Evolutionary conservation across 208 protist species (phyloP), one percentile per base, ranked within the genome.

Genomic region (Eutreptiella sp.): DNA sequence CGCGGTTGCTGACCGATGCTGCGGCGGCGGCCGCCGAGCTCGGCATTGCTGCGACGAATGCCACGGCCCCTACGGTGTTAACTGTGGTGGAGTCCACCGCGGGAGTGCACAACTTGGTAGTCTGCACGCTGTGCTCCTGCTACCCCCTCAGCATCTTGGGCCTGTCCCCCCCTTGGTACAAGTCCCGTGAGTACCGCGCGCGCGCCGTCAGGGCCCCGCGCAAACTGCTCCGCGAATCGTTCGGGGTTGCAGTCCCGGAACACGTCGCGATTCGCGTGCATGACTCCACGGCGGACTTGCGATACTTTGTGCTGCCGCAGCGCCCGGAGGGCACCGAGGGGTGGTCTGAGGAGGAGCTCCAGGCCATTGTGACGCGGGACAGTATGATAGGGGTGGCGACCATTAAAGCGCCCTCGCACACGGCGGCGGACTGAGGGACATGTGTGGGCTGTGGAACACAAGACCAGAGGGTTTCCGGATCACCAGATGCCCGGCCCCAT

Each of bases 111-210:
- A 68, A 73, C 28, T 53, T 77, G 4, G 47, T 77, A 3, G 70
- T 76, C 32, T 76, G 70, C 58, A 76, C 70, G 5, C 53, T 76
- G 19, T 77, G 72, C 53, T 70, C 59, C 11, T 77, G 72, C 50
- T 77, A 74, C 36, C 72, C 72, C 16, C 21, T 47, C 24, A n/a
- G 38, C 9, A 1, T 77, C 3, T 36, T 77, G 1, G 72, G 72
- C 4, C 46, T 46, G 7, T 52, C 62, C 46, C 72, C 72, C 9
- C 3, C 48, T 4, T 77, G 68, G 68, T 77, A 77, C 57, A 77
- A 74, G 65, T 35, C 23, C 14, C 47, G 58, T 9, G n/a, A 38
- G 3, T 77, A 72, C 46, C 58, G 72, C 9, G 52, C 68, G 5
- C 47, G 62, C 3, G 52, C 36, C 14, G 72, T 77, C 14, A 16